Conservation (phyloP, 169 alveolate species). For the Eimeria tenella region DNA sequence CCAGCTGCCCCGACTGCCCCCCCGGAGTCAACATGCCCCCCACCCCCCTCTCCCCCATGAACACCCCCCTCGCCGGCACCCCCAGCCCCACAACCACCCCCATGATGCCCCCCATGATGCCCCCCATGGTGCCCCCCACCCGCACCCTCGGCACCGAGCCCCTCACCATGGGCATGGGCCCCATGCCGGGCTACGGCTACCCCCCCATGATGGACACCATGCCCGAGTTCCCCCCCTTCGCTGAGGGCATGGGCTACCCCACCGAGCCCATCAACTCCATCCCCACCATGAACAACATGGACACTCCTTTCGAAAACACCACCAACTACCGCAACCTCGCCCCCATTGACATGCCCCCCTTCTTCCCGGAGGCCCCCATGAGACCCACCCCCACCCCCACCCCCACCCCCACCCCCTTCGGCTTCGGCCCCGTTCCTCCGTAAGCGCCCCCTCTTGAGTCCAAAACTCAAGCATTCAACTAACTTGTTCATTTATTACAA, state of each 20-base stretch:
- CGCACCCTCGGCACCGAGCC: slow-evolving; percentile 46
- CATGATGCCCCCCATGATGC: background rate
- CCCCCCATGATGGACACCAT: background rate
- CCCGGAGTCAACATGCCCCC: background rate
- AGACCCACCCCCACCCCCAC: slow-evolving; percentile 7
- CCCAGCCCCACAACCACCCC: background rate
- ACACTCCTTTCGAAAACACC: background rate
- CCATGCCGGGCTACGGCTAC: slow-evolving; percentile 4
- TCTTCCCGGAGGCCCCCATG: slow-evolving; percentile 26
- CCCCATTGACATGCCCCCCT: background rate
- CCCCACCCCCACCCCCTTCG: slow-evolving; percentile 25
- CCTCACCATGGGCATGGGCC: background rate
- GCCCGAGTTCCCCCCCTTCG: slow-evolving; percentile 11
- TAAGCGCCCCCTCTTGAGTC: too few species aligned
- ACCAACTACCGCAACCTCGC: slow-evolving; percentile 34
- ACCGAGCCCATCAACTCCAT: background rate
- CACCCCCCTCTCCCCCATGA: background rate
- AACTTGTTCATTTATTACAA: too few species aligned
- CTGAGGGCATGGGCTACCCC: slow-evolving; percentile 5
- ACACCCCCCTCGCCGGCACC: background rate
- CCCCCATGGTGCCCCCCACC: slow-evolving; percentile 11
- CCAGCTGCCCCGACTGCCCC: slow-evolving; percentile 19
- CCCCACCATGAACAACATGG: background rate
- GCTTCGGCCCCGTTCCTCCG: slow-evolving; percentile 3
- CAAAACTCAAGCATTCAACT: too few species aligned